Base-by-base conservation (phyloP, 176 grass and related monocot genomes). In the Otatea glauca region DNA sequence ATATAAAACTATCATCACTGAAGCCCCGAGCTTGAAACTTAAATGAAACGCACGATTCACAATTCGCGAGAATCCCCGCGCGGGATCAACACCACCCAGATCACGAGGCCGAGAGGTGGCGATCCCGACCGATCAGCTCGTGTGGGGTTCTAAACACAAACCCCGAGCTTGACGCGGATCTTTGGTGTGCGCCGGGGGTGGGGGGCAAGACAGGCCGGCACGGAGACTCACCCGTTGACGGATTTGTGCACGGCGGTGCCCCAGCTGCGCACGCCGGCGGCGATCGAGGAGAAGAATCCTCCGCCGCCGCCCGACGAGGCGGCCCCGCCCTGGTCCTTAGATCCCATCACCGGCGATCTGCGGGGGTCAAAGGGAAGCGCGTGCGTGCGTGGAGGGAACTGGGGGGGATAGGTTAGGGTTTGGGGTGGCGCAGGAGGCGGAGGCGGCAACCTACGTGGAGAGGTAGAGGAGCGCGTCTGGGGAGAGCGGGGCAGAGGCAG, bases 221-320 rank as follows among this genome's bases (percentile, higher is more conserved):
- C 39, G n/a, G 25, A 63, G 77, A 76, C 69, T 83, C 75, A 99
- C 96, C 96, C 96, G 86, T 99, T 99, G 60, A 99, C 93, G 7
- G 96, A 96, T 73, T 96, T 99, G 59, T 92, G 92, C 51, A 99
- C 80, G 81, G 91, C 91, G 11, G 20, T 91, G 35, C 96, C 84
- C 88, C 43, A 96, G 84, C 70, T 94, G 74, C 80, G 89, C 68
- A 98, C 59, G 59, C 79, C 78, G 17, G 80, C 79, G 60, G 88
- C 60, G n/a, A 96, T 78, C 61, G 86, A 81, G 3, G 86, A 89
- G 78, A 99, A 94, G 74, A 96, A 92, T 1, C 93, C 82, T 72
- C 87, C 83, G 23, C 90, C 68, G 41, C 68, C 69, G 43, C 80
- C 90, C 1, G 79, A 89, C 12, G 86, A 74, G n/a, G 78, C 60